Conservation (phyloP, 495 filamentous ascomycete species). For the Trichocladium uniseriatum region DNA sequence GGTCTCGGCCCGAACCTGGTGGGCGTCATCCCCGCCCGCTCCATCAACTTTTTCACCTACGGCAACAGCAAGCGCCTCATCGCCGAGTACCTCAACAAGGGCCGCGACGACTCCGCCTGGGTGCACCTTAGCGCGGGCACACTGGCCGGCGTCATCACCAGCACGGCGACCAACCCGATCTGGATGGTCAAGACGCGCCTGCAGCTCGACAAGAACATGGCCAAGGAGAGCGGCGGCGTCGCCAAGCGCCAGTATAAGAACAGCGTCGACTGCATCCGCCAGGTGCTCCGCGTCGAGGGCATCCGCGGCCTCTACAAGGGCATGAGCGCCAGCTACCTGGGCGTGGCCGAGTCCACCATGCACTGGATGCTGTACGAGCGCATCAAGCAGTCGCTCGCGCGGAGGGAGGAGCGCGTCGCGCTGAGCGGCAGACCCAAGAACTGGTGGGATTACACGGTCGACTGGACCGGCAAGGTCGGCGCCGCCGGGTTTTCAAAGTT, state of each 20-base stretch:
- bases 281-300: conserved; percentile 70
- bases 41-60: conserved; percentile 85
- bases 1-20: conserved; percentile 80
- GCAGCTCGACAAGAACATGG: conserved; percentile 68
- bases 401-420: conserved; percentile 46
- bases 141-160: conserved; percentile 66
- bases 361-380: conserved; percentile 86
- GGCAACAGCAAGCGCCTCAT: conserved; percentile 78
- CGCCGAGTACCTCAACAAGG: conserved; percentile 54
- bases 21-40: conserved; percentile 75
- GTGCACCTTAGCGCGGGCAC: conserved; percentile 68
- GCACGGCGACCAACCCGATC: conserved; percentile 83
- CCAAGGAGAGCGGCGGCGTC: conserved; percentile 38
- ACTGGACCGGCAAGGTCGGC: conserved; percentile 60
- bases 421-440: conserved; percentile 46
- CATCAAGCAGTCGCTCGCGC: conserved; percentile 57
- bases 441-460: conserved; percentile 54
- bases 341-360: conserved; percentile 74
- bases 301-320: conserved; percentile 73
- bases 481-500: conserved; percentile 78
- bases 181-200: conserved; percentile 87
- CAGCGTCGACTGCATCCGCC: conserved; percentile 67
- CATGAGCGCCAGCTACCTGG: conserved; percentile 78
- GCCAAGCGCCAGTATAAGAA: conserved; percentile 63
- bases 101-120: conserved; percentile 52